Conservation (phyloP, 257 asterid species). For the Haberlea rhodopensis region DNA sequence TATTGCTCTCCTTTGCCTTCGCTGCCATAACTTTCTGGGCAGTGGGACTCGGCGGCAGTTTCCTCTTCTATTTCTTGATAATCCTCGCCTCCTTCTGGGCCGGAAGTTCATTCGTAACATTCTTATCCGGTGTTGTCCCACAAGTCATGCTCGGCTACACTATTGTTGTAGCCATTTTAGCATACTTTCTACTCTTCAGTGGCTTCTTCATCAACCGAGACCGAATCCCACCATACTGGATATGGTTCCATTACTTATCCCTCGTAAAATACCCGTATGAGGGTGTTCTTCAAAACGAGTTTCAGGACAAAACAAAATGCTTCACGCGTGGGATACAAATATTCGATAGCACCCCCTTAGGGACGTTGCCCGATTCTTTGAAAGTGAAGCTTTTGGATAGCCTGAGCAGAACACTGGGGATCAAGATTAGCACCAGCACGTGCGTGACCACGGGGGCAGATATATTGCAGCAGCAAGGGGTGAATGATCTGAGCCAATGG, state of each 20-base stretch:
- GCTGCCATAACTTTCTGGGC: constrained; percentile 71
- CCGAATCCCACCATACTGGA: constrained; percentile 76
- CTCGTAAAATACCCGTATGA: constrained; percentile 79
- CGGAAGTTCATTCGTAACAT: constrained; percentile 73
- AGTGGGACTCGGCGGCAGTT: constrained; percentile 66
- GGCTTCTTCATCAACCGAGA: constrained; percentile 81
- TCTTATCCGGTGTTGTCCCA: constrained; percentile 72
- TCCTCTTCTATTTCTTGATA: constrained; percentile 53
- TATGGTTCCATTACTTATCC: constrained; percentile 81
- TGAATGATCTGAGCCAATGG: constrained; percentile 64
- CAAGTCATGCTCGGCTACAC: constrained; percentile 84
- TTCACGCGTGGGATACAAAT: constrained; percentile 64
- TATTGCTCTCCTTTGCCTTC: constrained; percentile 52
- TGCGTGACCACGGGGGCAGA: constrained; percentile 81
- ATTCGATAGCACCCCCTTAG: constrained; percentile 63
- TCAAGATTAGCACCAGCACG: constrained; percentile 50
- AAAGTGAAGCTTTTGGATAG: constrained; percentile 52
- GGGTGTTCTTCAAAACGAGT: constrained; percentile 71
- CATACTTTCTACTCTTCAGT: constrained; percentile 69
- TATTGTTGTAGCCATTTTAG: constrained; percentile 62
- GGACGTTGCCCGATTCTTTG: constrained; percentile 42
- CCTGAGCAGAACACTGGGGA: constrained; percentile 57
- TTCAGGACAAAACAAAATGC: constrained; percentile 56
- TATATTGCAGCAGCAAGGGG: constrained; percentile 70
- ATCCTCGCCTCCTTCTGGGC: constrained; percentile 79